Conservation (phyloP, 805 yeast genomes). For the Pichia manshurica region DNA sequence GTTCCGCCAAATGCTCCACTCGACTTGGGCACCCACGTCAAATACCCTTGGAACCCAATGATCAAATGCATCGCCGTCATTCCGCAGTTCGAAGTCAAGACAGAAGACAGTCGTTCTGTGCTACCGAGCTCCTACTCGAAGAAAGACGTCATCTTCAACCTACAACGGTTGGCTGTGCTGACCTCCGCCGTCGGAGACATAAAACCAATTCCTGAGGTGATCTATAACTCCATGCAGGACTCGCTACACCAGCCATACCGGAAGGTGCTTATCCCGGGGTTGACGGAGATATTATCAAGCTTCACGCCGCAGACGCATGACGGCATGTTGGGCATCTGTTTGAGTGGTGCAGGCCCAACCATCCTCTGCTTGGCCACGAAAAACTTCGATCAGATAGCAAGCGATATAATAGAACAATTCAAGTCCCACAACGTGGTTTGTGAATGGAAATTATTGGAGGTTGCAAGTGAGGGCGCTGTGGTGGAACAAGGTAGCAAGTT, state of each 20-base stretch:
- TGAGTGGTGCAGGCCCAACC: constrained; percentile 98
- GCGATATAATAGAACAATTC: constrained; percentile 66
- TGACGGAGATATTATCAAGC: constrained; percentile 68
- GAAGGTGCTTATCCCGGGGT: constrained; percentile 84
- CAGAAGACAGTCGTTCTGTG: constrained; percentile 87
- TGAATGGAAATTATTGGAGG: constrained; percentile 75
- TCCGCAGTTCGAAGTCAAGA: constrained; percentile 91
- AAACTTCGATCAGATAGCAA: constrained; percentile 78
- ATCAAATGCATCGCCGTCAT: constrained; percentile 87
- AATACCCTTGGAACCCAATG: constrained; percentile 74
- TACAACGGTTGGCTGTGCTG: constrained; percentile 87
- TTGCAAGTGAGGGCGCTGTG: constrained; percentile 83
- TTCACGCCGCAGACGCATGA: constrained; percentile 78
- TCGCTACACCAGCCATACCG: constrained; percentile 97
- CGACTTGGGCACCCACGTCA: constrained; percentile 82
- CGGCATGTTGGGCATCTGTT: constrained; percentile 88
- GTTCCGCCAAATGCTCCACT: constrained; percentile 79
- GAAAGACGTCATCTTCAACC: constrained; percentile 81
- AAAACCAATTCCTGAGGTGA: constrained; percentile 75
- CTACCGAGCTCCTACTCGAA: constrained; percentile 75
- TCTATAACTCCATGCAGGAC: constrained; percentile 95
- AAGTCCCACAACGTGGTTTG: constrained; percentile 60
- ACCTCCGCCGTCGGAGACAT: constrained; percentile 82
- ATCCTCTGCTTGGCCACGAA: constrained; percentile 88
- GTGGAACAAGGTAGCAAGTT: constrained; percentile 36